Percentiles rank a stretch among this genome's conserved stretches.
phyloP scores from a whole-genome alignment of 768 basidiomycete species.

The Leccinum fibrillosum region DNA sequence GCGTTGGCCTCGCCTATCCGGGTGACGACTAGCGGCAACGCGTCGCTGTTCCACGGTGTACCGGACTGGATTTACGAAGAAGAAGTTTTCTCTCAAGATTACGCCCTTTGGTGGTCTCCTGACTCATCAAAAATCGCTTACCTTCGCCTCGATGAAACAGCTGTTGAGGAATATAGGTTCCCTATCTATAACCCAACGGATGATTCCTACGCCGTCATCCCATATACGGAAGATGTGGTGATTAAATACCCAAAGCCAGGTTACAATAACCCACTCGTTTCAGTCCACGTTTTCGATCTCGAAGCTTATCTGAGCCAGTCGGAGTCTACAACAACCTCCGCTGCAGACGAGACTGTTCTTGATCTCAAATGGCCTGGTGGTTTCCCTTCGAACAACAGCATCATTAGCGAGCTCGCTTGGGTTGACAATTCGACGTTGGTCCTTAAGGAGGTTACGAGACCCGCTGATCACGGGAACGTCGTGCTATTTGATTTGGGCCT shows the following conservation, averaged over 20 bases:
- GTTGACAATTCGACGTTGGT: conserved; percentile 71
- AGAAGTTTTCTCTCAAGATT: conserved; percentile 73
- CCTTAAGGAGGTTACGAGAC: conserved; percentile 84
- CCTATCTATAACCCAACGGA: conserved; percentile 89
- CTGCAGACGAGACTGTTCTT: conserved; percentile 43
- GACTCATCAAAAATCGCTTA: conserved; percentile 61
- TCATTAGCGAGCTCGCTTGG: conserved; percentile 87
- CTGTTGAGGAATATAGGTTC: conserved; percentile 81
- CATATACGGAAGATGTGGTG: conserved; percentile 64
- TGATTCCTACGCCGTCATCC: conserved; percentile 65
- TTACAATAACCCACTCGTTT: conserved; percentile 83
- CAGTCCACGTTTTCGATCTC: conserved; percentile 81
- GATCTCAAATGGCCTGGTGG: conserved; percentile 67
- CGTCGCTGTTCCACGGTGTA: conserved; percentile 88
- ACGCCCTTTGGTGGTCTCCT: conserved; percentile 91
- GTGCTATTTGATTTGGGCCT: conserved; percentile 64
- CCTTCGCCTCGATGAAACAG: conserved; percentile 83
- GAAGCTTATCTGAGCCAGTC: conserved; percentile 43
- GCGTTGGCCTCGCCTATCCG: conserved; percentile 53
- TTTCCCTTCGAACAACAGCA: conserved; percentile 55
- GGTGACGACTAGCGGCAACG: conserved; percentile 78
- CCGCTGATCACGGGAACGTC: conserved; percentile 77
- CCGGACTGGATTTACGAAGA: conserved; percentile 99
- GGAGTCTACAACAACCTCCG: conserved; percentile 25
- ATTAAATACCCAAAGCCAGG: conserved; percentile 90